These are phyloP conservation scores for Nitzschia putrida DNA, from an alignment of 108 stramenopile species.

Conservation along the genomic window DNA sequence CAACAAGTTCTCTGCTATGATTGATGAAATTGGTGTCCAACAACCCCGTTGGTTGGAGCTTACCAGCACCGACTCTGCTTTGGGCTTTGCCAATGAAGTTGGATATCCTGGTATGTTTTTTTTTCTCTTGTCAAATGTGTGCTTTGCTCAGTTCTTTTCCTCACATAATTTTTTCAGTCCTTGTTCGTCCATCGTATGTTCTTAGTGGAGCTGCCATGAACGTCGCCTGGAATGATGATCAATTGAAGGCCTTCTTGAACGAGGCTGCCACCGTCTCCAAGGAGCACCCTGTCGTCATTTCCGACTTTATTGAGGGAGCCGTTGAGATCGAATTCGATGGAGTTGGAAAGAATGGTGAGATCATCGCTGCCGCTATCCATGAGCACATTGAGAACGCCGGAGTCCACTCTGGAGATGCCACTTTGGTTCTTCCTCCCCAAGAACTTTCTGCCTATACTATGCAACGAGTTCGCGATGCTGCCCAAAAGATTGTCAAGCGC, in stretches of 20 bases:
- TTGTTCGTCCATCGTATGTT: slow-evolving; percentile 96
- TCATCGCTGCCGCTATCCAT: slow-evolving; percentile 93
- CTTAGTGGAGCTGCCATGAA: slow-evolving; percentile 98
- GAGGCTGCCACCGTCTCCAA: slow-evolving; percentile 94
- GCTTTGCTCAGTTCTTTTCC: neutral
- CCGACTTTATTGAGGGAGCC: slow-evolving; percentile 95
- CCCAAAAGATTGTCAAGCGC: slow-evolving; percentile 88
- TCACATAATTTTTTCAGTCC: slow-evolving; percentile 63
- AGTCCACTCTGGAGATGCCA: slow-evolving; percentile 97
- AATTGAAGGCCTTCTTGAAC: slow-evolving; percentile 82
- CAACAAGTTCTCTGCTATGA: slow-evolving; percentile 93
- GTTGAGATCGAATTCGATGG: slow-evolving; percentile 97
- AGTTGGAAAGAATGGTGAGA: slow-evolving; percentile 93
- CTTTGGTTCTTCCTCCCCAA: slow-evolving; percentile 91
- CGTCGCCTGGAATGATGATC: slow-evolving; percentile 91
- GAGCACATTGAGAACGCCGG: slow-evolving; percentile 99
- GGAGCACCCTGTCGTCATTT: slow-evolving; percentile 97
- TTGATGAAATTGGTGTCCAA: slow-evolving; percentile 95
- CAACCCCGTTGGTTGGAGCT: slow-evolving; percentile 97
- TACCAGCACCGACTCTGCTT: slow-evolving; percentile 77
- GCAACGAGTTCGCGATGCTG: slow-evolving; percentile 84
- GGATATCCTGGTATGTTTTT: slow-evolving; percentile 68
- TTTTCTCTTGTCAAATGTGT: neutral
- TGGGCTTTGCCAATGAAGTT: slow-evolving; percentile 89
- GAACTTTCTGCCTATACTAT: slow-evolving; percentile 80